Evolutionary conservation across 192 early-diverging fungal species (phyloP).

Genomic region (Coemansia sp.): DNA sequence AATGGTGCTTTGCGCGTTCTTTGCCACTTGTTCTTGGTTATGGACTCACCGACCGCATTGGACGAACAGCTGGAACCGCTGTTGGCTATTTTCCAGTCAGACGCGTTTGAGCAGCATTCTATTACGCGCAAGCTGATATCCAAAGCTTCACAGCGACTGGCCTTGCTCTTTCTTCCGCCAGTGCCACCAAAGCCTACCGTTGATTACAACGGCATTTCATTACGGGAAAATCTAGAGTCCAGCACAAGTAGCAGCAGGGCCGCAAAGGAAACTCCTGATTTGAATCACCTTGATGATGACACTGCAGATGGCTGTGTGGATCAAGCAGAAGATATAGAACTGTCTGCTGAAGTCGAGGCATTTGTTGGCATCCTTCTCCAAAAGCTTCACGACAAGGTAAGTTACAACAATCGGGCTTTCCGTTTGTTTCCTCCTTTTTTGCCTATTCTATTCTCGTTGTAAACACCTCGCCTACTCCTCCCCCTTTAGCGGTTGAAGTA

Average conservation of each 20-base stretch:
- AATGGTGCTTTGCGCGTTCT: conserved; percentile 49
- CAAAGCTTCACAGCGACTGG: conserved; percentile 84
- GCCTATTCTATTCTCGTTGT: neutral
- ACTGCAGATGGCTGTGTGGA: conserved; percentile 33
- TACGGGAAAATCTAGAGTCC: conserved; percentile 19
- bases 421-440: neutral
- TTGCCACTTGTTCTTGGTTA: conserved; percentile 43
- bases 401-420: neutral
- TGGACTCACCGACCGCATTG: conserved; percentile 26
- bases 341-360: conserved; percentile 80
- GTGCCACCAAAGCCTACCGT: conserved; percentile 63
- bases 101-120: conserved; percentile 64
- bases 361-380: conserved; percentile 83
- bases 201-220: conserved; percentile 54
- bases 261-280: neutral
- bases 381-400: conserved; percentile 76
- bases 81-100: conserved; percentile 43
- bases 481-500: too few species aligned
- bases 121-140: conserved; percentile 76
- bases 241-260: neutral
- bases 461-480: too few species aligned
- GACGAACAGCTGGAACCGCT: conserved; percentile 18
- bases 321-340: conserved; percentile 66
- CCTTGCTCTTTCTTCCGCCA: conserved; percentile 75
- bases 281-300: conserved; percentile 6